These are phyloP conservation scores for Acrocalymma vagum DNA, from an alignment of 2,329 filamentous ascomycete genomes.

Conservation along the genomic window DNA sequence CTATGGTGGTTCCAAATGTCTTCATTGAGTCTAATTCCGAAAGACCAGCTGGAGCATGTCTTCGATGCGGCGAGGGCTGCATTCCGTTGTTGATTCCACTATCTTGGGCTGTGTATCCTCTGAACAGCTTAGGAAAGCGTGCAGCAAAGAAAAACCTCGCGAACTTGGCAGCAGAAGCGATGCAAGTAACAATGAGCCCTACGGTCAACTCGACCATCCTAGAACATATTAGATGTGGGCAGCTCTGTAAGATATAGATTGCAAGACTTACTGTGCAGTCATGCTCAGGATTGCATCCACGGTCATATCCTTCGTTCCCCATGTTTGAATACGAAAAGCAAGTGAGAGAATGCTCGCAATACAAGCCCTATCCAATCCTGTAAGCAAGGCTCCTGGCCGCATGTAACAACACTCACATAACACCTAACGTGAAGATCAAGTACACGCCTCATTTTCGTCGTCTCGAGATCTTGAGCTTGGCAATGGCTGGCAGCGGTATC, in stretches of 20 bases:
- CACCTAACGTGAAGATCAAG: slow-evolving; percentile 7
- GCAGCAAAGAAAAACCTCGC: background rate
- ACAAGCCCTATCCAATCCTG: no score
- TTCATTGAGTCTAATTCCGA: slow-evolving; percentile 5
- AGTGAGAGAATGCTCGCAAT: slow-evolving; percentile 1
- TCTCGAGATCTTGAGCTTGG: slow-evolving; percentile 1
- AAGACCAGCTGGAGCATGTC: background rate
- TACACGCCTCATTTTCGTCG: slow-evolving; percentile 5
- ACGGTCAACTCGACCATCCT: slow-evolving; percentile 6
- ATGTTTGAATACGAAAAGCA: background rate
- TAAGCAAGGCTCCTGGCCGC: no score
- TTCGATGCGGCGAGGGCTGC: no score
- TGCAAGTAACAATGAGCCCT: slow-evolving; percentile 3
- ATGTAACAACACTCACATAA: background rate
- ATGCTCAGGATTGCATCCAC: background rate
- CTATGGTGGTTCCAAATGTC: slow-evolving; percentile 5
- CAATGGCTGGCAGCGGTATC: slow-evolving; percentile 7
- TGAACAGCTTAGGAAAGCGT: background rate
- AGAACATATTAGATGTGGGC: no score
- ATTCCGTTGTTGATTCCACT: no score
- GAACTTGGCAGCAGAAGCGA: background rate
- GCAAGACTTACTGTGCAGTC: no score
- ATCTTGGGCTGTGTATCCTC: background rate
- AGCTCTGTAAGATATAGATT: no score
- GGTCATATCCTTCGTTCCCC: background rate